These are phyloP conservation scores for Fraxinus xanthoxyloides DNA, from an alignment of 305 asterid species.

Conservation along the genomic window DNA sequence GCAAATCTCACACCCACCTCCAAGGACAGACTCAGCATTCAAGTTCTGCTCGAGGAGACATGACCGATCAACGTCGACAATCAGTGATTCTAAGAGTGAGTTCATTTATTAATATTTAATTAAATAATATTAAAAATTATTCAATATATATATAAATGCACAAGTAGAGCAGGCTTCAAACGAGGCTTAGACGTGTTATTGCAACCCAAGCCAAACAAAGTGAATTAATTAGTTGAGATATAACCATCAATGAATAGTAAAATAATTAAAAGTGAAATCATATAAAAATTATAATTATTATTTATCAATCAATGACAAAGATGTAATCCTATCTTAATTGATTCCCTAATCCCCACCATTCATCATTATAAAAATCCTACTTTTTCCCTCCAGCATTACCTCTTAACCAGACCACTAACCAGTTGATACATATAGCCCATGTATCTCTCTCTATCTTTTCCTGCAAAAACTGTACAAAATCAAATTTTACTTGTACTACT, in stretches of 20 bases:
- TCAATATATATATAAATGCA: no score
- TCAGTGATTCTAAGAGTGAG: no score
- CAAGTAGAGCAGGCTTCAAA: neutral
- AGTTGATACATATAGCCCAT: constrained; percentile 8
- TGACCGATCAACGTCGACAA: no score
- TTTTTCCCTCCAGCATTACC: constrained; percentile 14
- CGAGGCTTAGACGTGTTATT: neutral
- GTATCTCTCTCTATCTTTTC: constrained; percentile 13
- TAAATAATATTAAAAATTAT: no score
- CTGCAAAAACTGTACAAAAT: constrained; percentile 21
- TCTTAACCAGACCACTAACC: neutral
- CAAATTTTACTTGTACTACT: constrained; percentile 11
- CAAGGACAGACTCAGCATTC: no score
- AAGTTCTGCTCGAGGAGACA: no score
- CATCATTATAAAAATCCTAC: constrained; percentile 39
- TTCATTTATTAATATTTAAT: no score
- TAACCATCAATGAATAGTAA: neutral
- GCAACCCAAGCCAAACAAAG: neutral
- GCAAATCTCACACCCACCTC: no score
- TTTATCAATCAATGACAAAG: constrained; percentile 62
- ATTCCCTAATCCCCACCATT: constrained; percentile 58
- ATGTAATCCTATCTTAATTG: constrained; percentile 59
- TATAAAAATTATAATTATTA: constrained; percentile 5
- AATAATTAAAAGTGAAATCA: constrained; percentile 3
- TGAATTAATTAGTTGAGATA: neutral